phyloP scores from a whole-genome alignment of 1,284 basidiomycete genomes.

The Coniophora puteana region DNA sequence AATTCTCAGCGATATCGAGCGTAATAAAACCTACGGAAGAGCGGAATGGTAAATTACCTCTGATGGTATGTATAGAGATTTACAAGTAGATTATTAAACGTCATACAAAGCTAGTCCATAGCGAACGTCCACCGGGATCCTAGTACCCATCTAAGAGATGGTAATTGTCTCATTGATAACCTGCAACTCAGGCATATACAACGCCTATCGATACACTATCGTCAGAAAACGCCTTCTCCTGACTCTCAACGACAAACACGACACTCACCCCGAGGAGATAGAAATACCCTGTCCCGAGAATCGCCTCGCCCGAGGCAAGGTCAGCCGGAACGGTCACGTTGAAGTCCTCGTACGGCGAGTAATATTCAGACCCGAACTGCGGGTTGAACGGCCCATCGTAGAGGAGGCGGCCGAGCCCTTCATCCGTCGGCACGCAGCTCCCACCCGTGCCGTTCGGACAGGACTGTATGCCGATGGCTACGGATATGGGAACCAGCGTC shows the following conservation, averaged over 20 bases:
- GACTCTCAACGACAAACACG: background rate
- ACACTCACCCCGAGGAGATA: conserved; percentile 8
- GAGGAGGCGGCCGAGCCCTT: conserved; percentile 5
- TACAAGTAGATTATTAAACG: too few species aligned
- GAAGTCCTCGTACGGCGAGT: conserved; percentile 8
- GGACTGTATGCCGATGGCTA: conserved; percentile 8
- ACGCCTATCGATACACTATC: background rate
- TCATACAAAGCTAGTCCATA: too few species aligned
- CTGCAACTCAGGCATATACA: conserved; percentile 2
- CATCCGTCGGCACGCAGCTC: conserved; percentile 1
- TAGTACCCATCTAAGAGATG: conserved; percentile 6
- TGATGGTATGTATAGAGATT: too few species aligned
- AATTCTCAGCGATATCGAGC: too few species aligned
- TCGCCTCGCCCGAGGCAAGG: conserved; percentile 6
- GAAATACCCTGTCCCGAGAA: conserved; percentile 8
- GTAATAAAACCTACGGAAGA: too few species aligned
- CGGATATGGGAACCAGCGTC: background rate
- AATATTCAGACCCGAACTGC: background rate
- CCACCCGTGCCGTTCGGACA: conserved; percentile 4
- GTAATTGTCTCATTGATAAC: conserved; percentile 9
- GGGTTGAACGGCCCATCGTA: conserved; percentile 9
- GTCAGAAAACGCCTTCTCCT: background rate
- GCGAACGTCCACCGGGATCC: too few species aligned
- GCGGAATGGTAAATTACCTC: too few species aligned
- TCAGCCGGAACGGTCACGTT: conserved; percentile 6